Evolutionary conservation across 2,329 filamentous ascomycete genomes (phyloP).

Genomic region (Diplodia mutila): DNA sequence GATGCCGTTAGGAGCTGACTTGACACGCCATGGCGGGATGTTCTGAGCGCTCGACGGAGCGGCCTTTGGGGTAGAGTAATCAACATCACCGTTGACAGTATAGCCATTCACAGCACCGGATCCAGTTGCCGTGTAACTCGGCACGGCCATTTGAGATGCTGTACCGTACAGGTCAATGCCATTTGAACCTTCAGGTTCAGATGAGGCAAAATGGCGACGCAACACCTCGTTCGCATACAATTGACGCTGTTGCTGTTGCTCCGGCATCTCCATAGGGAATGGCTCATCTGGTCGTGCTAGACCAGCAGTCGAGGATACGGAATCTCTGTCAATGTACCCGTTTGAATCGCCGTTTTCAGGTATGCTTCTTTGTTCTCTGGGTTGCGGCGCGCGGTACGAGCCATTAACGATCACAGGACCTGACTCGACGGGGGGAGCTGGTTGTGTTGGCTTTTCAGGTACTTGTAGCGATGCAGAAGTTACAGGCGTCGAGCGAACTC

Average conservation of each 20-base stretch:
- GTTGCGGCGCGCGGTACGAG: conserved; percentile 33
- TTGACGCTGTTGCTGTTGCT: conserved; percentile 38
- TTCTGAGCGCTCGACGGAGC: neutral
- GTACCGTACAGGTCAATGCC: neutral
- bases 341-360: conserved; percentile 8
- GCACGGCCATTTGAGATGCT: neutral
- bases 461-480: conserved; percentile 29
- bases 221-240: conserved; percentile 37
- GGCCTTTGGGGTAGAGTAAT: conserved; percentile 9
- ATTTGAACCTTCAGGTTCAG: conserved; percentile 8
- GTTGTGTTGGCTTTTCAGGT: conserved; percentile 29
- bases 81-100: conserved; percentile 31
- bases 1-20: conserved; percentile 38
- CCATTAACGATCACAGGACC: conserved; percentile 47
- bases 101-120: neutral
- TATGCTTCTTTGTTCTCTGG: conserved; percentile 12
- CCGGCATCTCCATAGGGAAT: conserved; percentile 30
- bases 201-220: conserved; percentile 19
- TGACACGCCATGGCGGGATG: conserved; percentile 37
- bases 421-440: conserved; percentile 35
- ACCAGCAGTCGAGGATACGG: neutral
- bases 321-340: conserved; percentile 17
- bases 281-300: conserved; percentile 16
- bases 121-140: neutral
- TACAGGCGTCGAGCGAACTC: conserved; percentile 23